phyloP scores from a whole-genome alignment of 306 rosid genomes.

The Betula pendula region DNA sequence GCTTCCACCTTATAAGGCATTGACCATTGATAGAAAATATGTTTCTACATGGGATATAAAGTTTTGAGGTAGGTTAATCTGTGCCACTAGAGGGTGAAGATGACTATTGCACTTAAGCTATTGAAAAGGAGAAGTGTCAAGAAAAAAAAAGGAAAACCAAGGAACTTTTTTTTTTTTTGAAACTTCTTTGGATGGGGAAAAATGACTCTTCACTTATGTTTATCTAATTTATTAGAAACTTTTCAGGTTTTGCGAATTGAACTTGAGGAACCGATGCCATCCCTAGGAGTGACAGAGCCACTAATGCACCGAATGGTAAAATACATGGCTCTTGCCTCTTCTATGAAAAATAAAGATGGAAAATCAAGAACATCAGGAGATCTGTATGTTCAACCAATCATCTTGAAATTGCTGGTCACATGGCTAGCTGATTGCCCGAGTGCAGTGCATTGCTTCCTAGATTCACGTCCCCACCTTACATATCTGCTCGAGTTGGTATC shows the following conservation, averaged over 20 bases:
- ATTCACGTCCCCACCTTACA: conserved; percentile 88
- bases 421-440: conserved; percentile 85
- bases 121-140: neutral
- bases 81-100: neutral
- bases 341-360: conserved; percentile 73
- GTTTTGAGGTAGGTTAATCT: neutral
- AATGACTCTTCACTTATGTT: neutral
- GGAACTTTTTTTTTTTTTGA: neutral
- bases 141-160: neutral
- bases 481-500: conserved; percentile 83
- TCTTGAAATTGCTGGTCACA: conserved; percentile 75
- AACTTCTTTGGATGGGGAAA: conserved; percentile 7
- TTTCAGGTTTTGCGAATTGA: conserved; percentile 77
- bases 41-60: neutral
- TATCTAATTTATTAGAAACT: conserved; percentile 15
- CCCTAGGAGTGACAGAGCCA: conserved; percentile 82
- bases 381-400: conserved; percentile 61
- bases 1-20: neutral
- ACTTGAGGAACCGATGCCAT: conserved; percentile 73
- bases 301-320: conserved; percentile 85
- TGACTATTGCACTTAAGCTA: neutral
- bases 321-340: conserved; percentile 80
- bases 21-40: neutral
- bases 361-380: conserved; percentile 52
- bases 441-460: conserved; percentile 88